Evolutionary conservation across 2,329 filamentous ascomycete species (phyloP).

Genomic region (Aureobasidium sp.): DNA sequence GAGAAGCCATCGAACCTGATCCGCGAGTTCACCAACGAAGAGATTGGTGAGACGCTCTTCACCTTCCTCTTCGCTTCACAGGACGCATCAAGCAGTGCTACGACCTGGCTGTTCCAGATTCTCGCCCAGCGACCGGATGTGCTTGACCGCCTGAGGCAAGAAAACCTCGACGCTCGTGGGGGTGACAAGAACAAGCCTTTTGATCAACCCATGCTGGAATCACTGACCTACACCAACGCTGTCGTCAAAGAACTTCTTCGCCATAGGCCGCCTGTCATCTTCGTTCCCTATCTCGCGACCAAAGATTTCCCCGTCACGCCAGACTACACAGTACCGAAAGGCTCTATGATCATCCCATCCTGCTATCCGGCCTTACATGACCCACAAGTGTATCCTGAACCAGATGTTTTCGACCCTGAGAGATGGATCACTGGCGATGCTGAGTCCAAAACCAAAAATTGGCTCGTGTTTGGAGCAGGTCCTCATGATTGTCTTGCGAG

Average conservation of each 20-base stretch:
- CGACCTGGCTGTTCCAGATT: conserved; percentile 92
- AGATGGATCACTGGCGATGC: conserved; percentile 86
- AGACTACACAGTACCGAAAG: conserved; percentile 82
- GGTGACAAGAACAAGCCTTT: conserved; percentile 3
- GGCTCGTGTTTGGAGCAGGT: conserved; percentile 90
- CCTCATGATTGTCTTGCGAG: conserved; percentile 88
- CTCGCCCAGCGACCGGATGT: conserved; percentile 91
- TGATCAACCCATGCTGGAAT: conserved; percentile 39
- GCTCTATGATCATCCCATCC: conserved; percentile 89
- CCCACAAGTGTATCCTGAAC: conserved; percentile 81
- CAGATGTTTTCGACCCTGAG: conserved; percentile 82
- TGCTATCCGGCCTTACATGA: conserved; percentile 87
- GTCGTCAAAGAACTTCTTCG: conserved; percentile 50
- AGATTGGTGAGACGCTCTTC: conserved; percentile 89
- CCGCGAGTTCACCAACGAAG: conserved; percentile 79
- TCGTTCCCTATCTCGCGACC: conserved; percentile 65
- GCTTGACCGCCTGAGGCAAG: conserved; percentile 68
- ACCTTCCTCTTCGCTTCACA: conserved; percentile 97
- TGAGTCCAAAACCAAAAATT: conserved; percentile 90
- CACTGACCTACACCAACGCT: conserved; percentile 46
- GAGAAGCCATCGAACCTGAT: conserved; percentile 78
- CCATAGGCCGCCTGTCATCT: conserved; percentile 47
- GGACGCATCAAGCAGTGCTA: conserved; percentile 89
- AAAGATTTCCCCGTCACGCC: conserved; percentile 84
- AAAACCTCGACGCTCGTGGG: conserved; percentile 43